Evolutionary conservation across 768 basidiomycete genomes (phyloP), one percentile per base, ranked within the genome.

Genomic region (Amanita thiersii): DNA sequence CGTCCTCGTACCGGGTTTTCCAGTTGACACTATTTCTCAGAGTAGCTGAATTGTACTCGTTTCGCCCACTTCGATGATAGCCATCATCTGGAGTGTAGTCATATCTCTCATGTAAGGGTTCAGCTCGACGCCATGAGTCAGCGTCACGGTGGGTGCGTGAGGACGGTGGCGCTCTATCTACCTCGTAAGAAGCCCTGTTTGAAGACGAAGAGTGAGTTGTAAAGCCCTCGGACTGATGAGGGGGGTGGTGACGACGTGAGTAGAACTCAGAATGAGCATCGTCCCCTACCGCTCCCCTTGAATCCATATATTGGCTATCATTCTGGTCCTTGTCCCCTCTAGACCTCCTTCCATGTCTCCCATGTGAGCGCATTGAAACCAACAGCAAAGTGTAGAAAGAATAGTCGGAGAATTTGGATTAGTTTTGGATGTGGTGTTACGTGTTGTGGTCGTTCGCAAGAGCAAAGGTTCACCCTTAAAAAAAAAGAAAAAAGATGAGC

Each of bases 231-330:
- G 69, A 62, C 48, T 65, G 70, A 50, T 66, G 68, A 50, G 64
- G 63, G 51, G 64, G 61, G 50, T 67, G 67, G 49, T 64, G 66
- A 44, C 65, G 57, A 56, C 70, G 72, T 49, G 75, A 57, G 58
- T 75, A 79, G 44, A 67, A 57, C 47, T 79, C 73, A 52, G 69
- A 56, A 60, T 64, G 68, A 43, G 63, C 53, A 49, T 79, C 76
- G 47, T 77, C 76, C 49, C 26, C 42, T 18, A 28, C 18, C 28
- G 25, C n/a, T 28, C 52, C 57, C 58, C 69, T 73, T 54, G 68
- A 60, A 58, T 64, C 66, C 50, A 59, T 62, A 56, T 65, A 69
- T 47, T 62, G 59, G 51, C 77, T 73, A 50, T 71, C 68, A 51
- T 72, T 70, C 47, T 59, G 61, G 48, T 63, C 69, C 55, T 70